Base-by-base conservation (phyloP, 2,329 filamentous ascomycete species). In the Pseudogymnoascus sp. region DNA sequence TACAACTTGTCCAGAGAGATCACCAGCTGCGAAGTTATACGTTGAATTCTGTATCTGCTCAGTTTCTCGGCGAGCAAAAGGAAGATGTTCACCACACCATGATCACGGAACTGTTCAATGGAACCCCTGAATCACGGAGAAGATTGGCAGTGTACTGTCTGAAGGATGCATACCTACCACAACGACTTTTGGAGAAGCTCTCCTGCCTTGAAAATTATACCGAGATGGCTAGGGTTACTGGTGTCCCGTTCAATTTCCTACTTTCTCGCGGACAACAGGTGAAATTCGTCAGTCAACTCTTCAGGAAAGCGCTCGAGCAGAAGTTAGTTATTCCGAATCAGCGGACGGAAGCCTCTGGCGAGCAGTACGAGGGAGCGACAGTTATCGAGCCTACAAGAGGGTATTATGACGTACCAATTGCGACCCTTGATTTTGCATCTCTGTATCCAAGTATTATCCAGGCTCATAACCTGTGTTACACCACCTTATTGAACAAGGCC, bases 161-260 rank as follows among this genome's bases (percentile, higher is more conserved):
- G 68, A 99, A 99, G 76, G 96, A 99, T 78, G 95, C 95, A 0
- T 99, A 96, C 71, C 81, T 99, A 3, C 95, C 95, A 1, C 93
- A 97, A 72, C 81, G 96, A 65, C 77, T 99, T 61, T 93, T 99
- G 87, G 95, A 99, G 73, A 99, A 99, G 75, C 81, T 99, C 25
- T 97, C 96, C 73, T 97, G 95, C 76, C 81, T 99, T n/a, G 90
- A 96, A 77, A 99, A 99, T 74, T 97, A 97, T 72, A 97, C 95
- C 0, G 95, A 99, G 78, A 99, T 99, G 95, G 93, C 95, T 64
- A 95, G 95, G 85, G 95, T 99, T 77, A 99, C 96, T 25, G 95
- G 95, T 70, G 93, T 99, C 4, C 95, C 95, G 0, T 99, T 99
- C 81, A 97, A 96, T 73, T 96, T 89, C 72, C 82, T 99, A 50